Evolutionary conservation across 1,139 yeast genomes (phyloP).

Genomic region (Yamadazyma atlantica): DNA sequence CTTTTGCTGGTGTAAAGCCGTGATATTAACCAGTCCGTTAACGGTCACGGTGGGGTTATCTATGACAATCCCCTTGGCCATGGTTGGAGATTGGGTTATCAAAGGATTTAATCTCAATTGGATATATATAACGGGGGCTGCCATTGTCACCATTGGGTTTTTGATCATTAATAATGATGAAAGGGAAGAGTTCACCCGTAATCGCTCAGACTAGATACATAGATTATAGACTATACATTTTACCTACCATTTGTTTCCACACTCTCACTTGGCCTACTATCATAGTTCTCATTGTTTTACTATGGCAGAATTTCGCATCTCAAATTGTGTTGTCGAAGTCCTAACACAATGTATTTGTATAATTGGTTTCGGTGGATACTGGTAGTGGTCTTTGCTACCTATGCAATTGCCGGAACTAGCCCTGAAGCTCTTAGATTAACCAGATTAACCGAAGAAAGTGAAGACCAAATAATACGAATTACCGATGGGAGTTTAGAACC

Average conservation of each 20-base stretch:
- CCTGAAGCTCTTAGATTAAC: slow-evolving; percentile 15
- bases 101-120: slow-evolving; percentile 61
- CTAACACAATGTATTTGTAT: background rate
- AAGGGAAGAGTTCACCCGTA: slow-evolving; percentile 46
- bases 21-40: slow-evolving; percentile 86
- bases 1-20: slow-evolving; percentile 94
- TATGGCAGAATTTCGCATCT: background rate
- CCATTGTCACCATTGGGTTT: slow-evolving; percentile 76
- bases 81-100: slow-evolving; percentile 83
- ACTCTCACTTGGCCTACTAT: too few species aligned
- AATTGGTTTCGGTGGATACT: background rate
- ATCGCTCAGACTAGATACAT: slow-evolving; percentile 1
- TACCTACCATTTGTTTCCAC: too few species aligned
- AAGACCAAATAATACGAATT: slow-evolving; percentile 28
- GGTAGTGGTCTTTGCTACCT: background rate
- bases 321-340: background rate
- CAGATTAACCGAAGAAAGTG: slow-evolving; percentile 16
- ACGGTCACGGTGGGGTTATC: slow-evolving; percentile 95
- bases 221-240: background rate
- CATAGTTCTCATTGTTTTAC: too few species aligned
- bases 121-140: slow-evolving; percentile 76
- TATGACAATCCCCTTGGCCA: slow-evolving; percentile 90
- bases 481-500: slow-evolving; percentile 29
- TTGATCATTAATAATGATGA: slow-evolving; percentile 80
- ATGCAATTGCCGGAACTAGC: slow-evolving; percentile 2